These are phyloP conservation scores for Furcasterigmium furcatum DNA, from an alignment of 2,329 filamentous ascomycete species.

Conservation along the genomic window DNA sequence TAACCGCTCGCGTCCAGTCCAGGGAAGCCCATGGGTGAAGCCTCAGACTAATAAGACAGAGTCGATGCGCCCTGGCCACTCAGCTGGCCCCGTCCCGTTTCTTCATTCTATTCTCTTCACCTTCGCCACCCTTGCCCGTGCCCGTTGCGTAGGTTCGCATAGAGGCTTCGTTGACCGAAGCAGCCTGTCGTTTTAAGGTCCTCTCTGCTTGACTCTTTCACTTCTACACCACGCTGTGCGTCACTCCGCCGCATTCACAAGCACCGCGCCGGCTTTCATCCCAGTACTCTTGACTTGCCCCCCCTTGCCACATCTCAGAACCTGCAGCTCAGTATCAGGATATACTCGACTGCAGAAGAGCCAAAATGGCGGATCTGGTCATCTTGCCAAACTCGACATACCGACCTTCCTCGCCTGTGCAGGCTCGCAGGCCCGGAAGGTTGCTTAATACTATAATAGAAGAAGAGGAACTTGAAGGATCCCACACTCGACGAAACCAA, in stretches of 20 bases:
- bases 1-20: constrained; percentile 8
- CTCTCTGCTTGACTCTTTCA: constrained; percentile 14
- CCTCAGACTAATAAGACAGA: constrained; percentile 5
- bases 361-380: constrained; percentile 45
- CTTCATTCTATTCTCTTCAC: constrained; percentile 1
- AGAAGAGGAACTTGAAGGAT: constrained; percentile 42
- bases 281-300: not conserved
- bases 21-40: constrained; percentile 1
- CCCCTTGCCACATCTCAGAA: too few relatives aligned
- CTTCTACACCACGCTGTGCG: constrained; percentile 29
- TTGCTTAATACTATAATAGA: constrained; percentile 66
- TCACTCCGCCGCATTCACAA: constrained; percentile 15
- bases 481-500: constrained; percentile 11
- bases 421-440: constrained; percentile 49
- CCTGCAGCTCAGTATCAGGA: too few relatives aligned
- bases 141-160: constrained; percentile 11
- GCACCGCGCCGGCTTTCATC: constrained; percentile 4
- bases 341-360: too few relatives aligned
- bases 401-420: constrained; percentile 48
- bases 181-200: constrained; percentile 33
- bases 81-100: constrained; percentile 3
- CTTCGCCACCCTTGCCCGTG: constrained; percentile 15
- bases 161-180: constrained; percentile 41
- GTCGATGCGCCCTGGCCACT: constrained; percentile 8
- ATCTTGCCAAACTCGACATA: constrained; percentile 37